Percentiles rank a stretch among this genome's conserved stretches.
Conservation (phyloP, 148 eudicot genomes). For the Limonium bicolor region DNA sequence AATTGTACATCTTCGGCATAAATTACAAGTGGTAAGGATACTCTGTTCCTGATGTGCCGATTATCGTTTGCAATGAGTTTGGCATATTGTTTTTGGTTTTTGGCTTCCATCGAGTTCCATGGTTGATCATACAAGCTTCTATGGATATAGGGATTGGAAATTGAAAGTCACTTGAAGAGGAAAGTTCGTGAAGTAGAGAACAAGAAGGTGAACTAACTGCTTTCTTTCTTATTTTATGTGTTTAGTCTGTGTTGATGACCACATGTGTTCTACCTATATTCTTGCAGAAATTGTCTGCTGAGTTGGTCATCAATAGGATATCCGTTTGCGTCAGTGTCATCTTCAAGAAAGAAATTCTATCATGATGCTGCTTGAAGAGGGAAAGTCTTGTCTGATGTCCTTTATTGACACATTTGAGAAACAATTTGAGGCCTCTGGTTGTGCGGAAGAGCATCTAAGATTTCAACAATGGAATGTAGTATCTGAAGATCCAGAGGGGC, state of each 20-base stretch:
- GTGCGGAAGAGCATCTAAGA: too few relatives aligned
- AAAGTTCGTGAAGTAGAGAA: conserved; percentile 40
- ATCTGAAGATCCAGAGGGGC: too few relatives aligned
- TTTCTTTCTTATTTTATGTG: conserved; percentile 1
- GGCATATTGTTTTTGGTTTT: conserved; percentile 8
- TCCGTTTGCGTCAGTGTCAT: conserved; percentile 44
- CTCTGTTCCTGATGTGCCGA: conserved; percentile 5
- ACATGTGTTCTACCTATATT: conserved; percentile 5
- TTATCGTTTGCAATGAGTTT: too few relatives aligned
- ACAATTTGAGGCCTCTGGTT: conserved; percentile 35
- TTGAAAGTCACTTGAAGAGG: conserved; percentile 72
- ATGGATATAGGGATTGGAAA: conserved; percentile 57
- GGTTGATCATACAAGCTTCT: neutral
- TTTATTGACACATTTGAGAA: conserved; percentile 27
- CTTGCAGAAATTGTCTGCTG: conserved; percentile 3
- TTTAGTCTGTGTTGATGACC: conserved; percentile 10
- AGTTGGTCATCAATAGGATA: conserved; percentile 26
- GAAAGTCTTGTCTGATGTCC: conserved; percentile 38
- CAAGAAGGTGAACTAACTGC: conserved; percentile 36
- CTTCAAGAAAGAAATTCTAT: conserved; percentile 34
- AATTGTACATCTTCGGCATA: conserved; percentile 50
- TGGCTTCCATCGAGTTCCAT: conserved; percentile 1
- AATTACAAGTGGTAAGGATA: conserved; percentile 53
- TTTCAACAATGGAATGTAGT: too few relatives aligned
- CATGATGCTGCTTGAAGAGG: conserved; percentile 43